Evolutionary conservation across 1,284 basidiomycete species (phyloP).

Genomic region (Cutaneotrichosporon cutaneum): DNA sequence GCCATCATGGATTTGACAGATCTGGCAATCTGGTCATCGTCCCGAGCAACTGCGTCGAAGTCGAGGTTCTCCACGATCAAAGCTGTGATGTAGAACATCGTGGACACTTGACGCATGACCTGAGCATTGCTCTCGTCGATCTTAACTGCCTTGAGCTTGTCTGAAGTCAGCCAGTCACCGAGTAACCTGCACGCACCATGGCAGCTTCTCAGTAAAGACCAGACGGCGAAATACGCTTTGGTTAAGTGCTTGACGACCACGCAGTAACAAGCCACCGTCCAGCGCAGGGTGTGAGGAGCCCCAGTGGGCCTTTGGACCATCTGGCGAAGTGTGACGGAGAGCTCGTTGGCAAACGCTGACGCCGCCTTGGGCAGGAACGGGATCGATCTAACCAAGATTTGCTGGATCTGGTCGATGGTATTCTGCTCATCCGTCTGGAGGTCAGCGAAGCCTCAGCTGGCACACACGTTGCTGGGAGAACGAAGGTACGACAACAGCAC

Average conservation of each 20-base stretch:
- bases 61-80: conserved; percentile 84
- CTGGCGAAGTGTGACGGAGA: conserved; percentile 75
- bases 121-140: not conserved
- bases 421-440: conserved; percentile 75
- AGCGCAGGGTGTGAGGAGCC: conserved; percentile 75
- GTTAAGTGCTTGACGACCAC: conserved; percentile 79
- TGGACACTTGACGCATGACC: conserved; percentile 23
- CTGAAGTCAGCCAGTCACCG: not conserved
- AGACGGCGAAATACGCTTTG: conserved; percentile 72
- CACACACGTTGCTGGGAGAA: conserved; percentile 39
- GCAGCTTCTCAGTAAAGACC: conserved; percentile 76
- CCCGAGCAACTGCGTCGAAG: conserved; percentile 71
- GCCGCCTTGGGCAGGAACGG: conserved; percentile 85
- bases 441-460: conserved; percentile 16
- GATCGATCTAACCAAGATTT: conserved; percentile 80
- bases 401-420: conserved; percentile 77
- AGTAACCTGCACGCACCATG: conserved; percentile 59
- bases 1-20: conserved; percentile 5
- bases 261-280: conserved; percentile 88
- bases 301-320: conserved; percentile 80
- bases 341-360: conserved; percentile 77
- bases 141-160: conserved; percentile 12
- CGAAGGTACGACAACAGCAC: conserved; percentile 36
- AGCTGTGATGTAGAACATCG: conserved; percentile 77
- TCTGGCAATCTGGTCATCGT: conserved; percentile 59